Conservation (phyloP, 345 rosid genomes). For the Angophora floribunda region DNA sequence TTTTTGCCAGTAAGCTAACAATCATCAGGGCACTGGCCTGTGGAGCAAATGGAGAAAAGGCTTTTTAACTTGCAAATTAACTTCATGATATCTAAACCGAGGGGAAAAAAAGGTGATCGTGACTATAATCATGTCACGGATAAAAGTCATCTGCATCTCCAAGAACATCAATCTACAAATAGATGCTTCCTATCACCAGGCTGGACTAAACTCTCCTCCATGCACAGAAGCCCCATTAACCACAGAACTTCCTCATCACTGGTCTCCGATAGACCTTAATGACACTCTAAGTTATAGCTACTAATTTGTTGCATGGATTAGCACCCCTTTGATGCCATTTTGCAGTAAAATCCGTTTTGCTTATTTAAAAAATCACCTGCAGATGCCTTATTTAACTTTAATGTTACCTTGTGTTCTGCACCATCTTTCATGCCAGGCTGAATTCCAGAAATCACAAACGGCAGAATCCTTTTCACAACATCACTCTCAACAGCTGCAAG, state of each 20-base stretch:
- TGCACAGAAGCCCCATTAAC: not conserved
- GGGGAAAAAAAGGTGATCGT: not conserved
- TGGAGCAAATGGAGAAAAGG: not conserved
- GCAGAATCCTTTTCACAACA: slow-evolving; percentile 65
- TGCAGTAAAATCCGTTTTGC: not conserved
- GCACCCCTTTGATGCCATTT: not conserved
- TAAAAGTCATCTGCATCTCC: not conserved
- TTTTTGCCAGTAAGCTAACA: slow-evolving; percentile 63
- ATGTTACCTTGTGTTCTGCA: slow-evolving; percentile 73
- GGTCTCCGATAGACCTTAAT: not conserved
- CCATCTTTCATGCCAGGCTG: slow-evolving; percentile 42
- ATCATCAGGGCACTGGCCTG: slow-evolving; percentile 94
- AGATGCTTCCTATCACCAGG: not conserved
- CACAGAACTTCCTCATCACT: not conserved
- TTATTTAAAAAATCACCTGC: not conserved
- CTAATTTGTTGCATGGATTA: not conserved
- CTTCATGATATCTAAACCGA: not conserved
- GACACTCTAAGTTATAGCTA: not conserved
- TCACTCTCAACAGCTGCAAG: slow-evolving; percentile 47
- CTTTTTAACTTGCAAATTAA: not conserved
- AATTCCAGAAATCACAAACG: slow-evolving; percentile 69
- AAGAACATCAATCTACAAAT: not conserved
- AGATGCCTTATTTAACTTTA: not conserved
- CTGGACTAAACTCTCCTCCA: not conserved
- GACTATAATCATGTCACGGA: not conserved